Evolutionary conservation across 805 yeast genomes (phyloP).

Genomic region (Hyphopichia homilentoma): DNA sequence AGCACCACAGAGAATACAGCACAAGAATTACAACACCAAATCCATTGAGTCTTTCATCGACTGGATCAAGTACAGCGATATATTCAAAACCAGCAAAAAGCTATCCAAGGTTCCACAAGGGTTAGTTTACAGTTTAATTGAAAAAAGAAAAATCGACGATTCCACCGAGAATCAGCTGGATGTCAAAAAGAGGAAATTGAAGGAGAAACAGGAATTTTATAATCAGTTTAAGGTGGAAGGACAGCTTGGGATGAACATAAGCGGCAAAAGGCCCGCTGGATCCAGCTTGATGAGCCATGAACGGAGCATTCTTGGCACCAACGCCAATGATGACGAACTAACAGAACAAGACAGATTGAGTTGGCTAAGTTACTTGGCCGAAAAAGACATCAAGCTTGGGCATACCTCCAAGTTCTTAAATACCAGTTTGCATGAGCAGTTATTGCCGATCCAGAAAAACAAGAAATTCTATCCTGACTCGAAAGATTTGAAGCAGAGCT

Average conservation of each 20-base stretch:
- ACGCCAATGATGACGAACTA: constrained; percentile 14
- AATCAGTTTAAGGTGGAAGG: constrained; percentile 31
- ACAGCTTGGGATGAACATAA: not conserved
- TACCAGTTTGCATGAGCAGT: constrained; percentile 24
- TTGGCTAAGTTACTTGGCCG: constrained; percentile 39
- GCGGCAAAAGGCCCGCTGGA: constrained; percentile 1
- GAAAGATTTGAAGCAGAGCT: constrained; percentile 11
- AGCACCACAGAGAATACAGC: constrained; percentile 10
- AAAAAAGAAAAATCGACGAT: constrained; percentile 33
- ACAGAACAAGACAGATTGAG: constrained; percentile 21
- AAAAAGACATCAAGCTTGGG: constrained; percentile 30
- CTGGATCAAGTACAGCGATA: constrained; percentile 32
- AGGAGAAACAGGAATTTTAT: constrained; percentile 38
- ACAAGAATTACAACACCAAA: constrained; percentile 27
- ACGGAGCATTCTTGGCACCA: constrained; percentile 10
- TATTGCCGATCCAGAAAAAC: constrained; percentile 23
- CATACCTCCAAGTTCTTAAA: constrained; percentile 33
- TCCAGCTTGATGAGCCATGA: constrained; percentile 12
- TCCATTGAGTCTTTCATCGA: constrained; percentile 33
- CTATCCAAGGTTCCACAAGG: constrained; percentile 28
- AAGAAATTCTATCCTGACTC: constrained; percentile 25
- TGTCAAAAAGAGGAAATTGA: constrained; percentile 27
- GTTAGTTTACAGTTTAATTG: constrained; percentile 30
- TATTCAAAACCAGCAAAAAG: constrained; percentile 15
- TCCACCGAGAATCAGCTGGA: constrained; percentile 30